Base-by-base conservation (phyloP, 2,329 filamentous ascomycete genomes). In the Metarhizium robertsii region DNA sequence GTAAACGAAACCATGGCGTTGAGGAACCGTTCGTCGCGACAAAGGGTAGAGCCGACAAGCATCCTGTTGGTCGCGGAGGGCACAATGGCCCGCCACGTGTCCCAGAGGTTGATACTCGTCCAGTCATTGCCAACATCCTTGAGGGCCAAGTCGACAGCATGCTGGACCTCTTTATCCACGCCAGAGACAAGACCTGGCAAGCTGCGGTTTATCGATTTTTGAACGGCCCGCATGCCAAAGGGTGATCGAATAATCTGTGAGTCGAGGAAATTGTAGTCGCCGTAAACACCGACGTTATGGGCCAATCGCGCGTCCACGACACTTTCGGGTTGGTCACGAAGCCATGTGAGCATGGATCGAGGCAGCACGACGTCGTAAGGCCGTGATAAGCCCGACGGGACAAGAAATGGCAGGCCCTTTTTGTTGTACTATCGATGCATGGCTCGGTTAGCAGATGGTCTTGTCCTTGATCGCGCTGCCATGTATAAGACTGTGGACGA, bases 1-100 rank as follows among this genome's bases (percentile, higher is more conserved):
- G 79, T 76, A 57, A 82, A 83, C 30, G 66, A 65, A 7, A 77
- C 66, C 61, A 78, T 77, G 53, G 70, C 67, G n/a, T 71, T 62
- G 46, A 82, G 65, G 55, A 79, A 79, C 6, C 67, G 65, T 29
- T 70, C 61, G 57, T 81, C 71, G 32, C 73, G 73, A 61, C 69
- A 72, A 47, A 69, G 52, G 7, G 61, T 63, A 1, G 61, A 57
- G 14, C 75, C 75, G 8, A 75, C 70, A 5, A 78, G 65, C 53
- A 78, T 60, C 16, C 70, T 67, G 61, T 75, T 77, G 1, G 75
- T 77, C 4, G 76, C 67, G 3, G 64, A 65, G 13, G 75, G 72
- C 38, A 76, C 69, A 16, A 78, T 67, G 3, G 60, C 63, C 36
- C 77, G 62, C 68, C 73, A 75, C 1, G 71, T 63, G 4, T 75